Evolutionary conservation across 148 eudicot species (phyloP).

Genomic region (Salicornia ramosissima): DNA sequence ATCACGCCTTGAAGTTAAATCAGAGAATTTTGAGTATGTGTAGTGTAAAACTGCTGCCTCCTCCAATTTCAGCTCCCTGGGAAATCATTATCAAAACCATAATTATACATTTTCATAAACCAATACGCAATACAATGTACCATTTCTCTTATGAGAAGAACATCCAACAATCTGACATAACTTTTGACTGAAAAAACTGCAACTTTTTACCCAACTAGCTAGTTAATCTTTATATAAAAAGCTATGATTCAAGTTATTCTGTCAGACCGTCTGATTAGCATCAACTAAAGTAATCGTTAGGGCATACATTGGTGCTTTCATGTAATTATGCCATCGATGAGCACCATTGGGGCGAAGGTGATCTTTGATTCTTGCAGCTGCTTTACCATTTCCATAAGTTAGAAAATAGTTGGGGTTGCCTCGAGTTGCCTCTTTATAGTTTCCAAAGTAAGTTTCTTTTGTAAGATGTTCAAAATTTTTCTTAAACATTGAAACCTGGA

Average conservation of each 20-base stretch:
- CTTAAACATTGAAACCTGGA: constrained; percentile 72
- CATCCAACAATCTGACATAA: too few species aligned
- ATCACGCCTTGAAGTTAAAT: constrained; percentile 57
- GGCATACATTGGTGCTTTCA: constrained; percentile 45
- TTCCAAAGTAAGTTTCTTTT: constrained; percentile 41
- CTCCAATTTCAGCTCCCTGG: constrained; percentile 50
- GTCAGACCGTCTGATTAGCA: too few species aligned
- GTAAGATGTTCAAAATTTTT: constrained; percentile 71
- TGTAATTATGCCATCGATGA: constrained; percentile 78
- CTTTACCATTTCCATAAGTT: constrained; percentile 82
- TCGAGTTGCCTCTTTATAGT: constrained; percentile 58
- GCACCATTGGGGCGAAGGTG: constrained; percentile 83
- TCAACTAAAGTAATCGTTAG: background rate
- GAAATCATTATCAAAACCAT: background rate
- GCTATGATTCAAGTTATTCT: too few species aligned
- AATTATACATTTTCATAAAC: background rate
- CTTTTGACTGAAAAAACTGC: too few species aligned
- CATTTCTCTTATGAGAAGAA: too few species aligned
- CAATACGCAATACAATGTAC: too few species aligned
- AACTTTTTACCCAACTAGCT: too few species aligned
- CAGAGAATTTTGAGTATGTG: constrained; percentile 57
- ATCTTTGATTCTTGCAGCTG: constrained; percentile 68
- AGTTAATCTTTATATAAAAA: too few species aligned
- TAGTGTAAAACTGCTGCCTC: constrained; percentile 75
- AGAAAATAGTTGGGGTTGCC: constrained; percentile 74